Evolutionary conservation across 2,329 filamentous ascomycete genomes (phyloP).

Genomic region (Emmonsiellopsis sp.): DNA sequence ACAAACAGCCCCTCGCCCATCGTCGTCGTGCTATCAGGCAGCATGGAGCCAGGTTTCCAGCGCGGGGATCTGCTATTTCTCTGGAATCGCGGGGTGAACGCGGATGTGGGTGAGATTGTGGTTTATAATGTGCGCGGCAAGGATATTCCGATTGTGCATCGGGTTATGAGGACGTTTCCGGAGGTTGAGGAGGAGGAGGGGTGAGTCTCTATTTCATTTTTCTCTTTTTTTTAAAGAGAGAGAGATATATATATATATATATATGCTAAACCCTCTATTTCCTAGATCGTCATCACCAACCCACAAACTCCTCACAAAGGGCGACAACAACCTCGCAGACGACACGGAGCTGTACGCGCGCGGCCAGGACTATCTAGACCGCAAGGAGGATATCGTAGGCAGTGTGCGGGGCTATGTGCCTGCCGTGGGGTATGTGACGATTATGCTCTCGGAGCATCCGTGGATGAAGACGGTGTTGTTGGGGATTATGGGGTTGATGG

Average conservation of each 20-base stretch:
- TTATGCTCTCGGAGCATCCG: slow-evolving; percentile 86
- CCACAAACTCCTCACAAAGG: slow-evolving; percentile 75
- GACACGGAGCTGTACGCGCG: slow-evolving; percentile 84
- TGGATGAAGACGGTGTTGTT: slow-evolving; percentile 96
- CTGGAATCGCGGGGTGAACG: slow-evolving; percentile 53
- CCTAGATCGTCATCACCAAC: slow-evolving; percentile 12
- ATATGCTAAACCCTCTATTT: background rate
- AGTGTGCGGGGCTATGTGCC: slow-evolving; percentile 88
- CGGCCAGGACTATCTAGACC: slow-evolving; percentile 76
- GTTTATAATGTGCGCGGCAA: slow-evolving; percentile 84
- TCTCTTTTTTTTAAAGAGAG: background rate
- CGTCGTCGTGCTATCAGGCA: slow-evolving; percentile 57
- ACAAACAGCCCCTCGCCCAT: slow-evolving; percentile 64
- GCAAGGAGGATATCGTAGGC: slow-evolving; percentile 78
- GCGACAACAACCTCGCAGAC: slow-evolving; percentile 90
- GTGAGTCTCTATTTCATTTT: slow-evolving; percentile 1
- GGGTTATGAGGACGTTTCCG: slow-evolving; percentile 63
- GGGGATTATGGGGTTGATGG: slow-evolving; percentile 88
- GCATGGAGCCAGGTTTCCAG: slow-evolving; percentile 60
- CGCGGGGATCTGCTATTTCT: slow-evolving; percentile 54
- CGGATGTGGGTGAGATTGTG: slow-evolving; percentile 62
- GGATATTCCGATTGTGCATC: slow-evolving; percentile 95
- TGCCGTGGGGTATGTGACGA: slow-evolving; percentile 94
- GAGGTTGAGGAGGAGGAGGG: slow-evolving; percentile 29
- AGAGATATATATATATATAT: background rate